Evolutionary conservation across 2,329 filamentous ascomycete species (phyloP), one percentile per base, ranked within the genome.

Genomic region (Diaporthe sp.): DNA sequence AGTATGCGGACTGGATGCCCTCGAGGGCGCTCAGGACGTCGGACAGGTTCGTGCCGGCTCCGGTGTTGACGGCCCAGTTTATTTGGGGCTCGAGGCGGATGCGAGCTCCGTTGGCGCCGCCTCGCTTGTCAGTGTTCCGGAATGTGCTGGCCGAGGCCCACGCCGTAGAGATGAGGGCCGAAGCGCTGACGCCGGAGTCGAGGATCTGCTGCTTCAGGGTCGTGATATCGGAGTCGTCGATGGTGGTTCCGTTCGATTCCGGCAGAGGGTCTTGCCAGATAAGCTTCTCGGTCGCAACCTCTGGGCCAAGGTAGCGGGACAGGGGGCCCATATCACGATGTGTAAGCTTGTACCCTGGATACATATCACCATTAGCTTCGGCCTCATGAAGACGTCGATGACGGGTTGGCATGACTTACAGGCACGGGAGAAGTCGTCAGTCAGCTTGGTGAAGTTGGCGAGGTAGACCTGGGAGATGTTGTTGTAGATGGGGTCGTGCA

Each of bases 271-370:
- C 93, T 80, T 95, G 92, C 93, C 93, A 95, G 79, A 90, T 80
- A 33, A 92, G 85, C 22, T 87, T 85, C 86, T 95, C 91, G 72
- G 86, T 85, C 73, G 93, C 92, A 28, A 94, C 86, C 82, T 95
- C 93, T 1, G 93, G 92, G 50, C 93, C 93, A 54, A 94, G 81
- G 86, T 93, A 95, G 80, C 92, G 92, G 30, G 87, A 80, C 71
- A 89, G 85, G 61, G 93, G 93, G 19, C 93, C 93, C 84, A 95
- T 89, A 81, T 95, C 93, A 86, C 93, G 92, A 85, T 95, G 93
- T 25, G 93, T 86, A 45, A 95, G 88, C 89, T 95, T 95, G 89
- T 93, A 95, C 60, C 60, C 71, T 69, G 28, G 15, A 28, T 8
- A n/a, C 6, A 45, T 19, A 25, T 54, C 7, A 35, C 42, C 1